Evolutionary conservation across 352 stramenopile species (phyloP).

Genomic region (Pythium oligandrum): DNA sequence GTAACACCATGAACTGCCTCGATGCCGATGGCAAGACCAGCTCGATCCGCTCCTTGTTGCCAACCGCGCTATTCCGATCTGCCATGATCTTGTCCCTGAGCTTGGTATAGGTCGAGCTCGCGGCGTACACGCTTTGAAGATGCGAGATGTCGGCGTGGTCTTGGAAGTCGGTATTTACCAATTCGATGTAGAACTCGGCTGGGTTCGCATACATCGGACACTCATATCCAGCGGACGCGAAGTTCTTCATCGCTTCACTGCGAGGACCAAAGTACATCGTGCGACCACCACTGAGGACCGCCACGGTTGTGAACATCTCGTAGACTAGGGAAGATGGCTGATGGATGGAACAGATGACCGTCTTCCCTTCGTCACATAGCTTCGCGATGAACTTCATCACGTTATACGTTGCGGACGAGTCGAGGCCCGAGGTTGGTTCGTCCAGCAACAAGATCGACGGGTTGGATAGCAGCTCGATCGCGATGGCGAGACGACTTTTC

Average conservation of each 20-base stretch:
- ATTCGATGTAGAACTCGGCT: slow-evolving; percentile 23
- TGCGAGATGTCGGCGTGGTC: slow-evolving; percentile 8
- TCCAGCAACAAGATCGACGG: slow-evolving; percentile 75
- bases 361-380: slow-evolving; percentile 46
- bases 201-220: slow-evolving; percentile 26
- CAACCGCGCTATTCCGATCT: not conserved
- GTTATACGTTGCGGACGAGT: slow-evolving; percentile 34
- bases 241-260: slow-evolving; percentile 7
- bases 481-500: slow-evolving; percentile 68
- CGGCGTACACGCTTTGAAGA: not conserved
- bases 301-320: slow-evolving; percentile 45
- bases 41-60: not conserved
- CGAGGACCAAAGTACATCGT: slow-evolving; percentile 73
- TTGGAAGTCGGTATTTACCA: slow-evolving; percentile 30
- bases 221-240: slow-evolving; percentile 18
- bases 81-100: not conserved
- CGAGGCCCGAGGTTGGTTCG: slow-evolving; percentile 53
- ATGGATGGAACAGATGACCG: slow-evolving; percentile 54
- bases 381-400: slow-evolving; percentile 34
- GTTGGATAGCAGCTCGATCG: slow-evolving; percentile 62
- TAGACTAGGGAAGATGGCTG: slow-evolving; percentile 51
- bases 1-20: slow-evolving; percentile 38
- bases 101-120: not conserved
- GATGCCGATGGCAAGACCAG: slow-evolving; percentile 18
- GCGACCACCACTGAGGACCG: slow-evolving; percentile 54